Conservation (phyloP, 805 yeast species). For the Suhomyces sp. region DNA sequence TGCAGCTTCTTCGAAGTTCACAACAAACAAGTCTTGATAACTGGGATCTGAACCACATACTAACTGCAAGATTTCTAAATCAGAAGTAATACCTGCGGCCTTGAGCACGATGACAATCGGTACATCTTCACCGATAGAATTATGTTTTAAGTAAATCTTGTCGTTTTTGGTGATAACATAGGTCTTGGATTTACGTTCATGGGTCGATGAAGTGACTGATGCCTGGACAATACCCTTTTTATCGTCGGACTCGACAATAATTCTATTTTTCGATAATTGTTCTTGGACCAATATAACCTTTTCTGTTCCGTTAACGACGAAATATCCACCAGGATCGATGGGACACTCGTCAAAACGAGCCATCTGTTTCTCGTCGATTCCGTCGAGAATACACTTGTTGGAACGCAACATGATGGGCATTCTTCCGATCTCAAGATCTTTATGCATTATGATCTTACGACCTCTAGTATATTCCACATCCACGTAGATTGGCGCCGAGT, state of each 20-base stretch:
- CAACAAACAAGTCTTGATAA: constrained; percentile 89
- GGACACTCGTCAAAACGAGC: constrained; percentile 92
- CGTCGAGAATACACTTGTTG: constrained; percentile 83
- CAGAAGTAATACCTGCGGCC: constrained; percentile 93
- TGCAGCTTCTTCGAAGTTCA: constrained; percentile 92
- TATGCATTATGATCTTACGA: constrained; percentile 82
- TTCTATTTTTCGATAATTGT: constrained; percentile 94
- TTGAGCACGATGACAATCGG: constrained; percentile 91
- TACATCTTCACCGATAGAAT: constrained; percentile 91
- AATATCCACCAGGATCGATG: constrained; percentile 97
- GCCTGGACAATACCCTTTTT: constrained; percentile 94
- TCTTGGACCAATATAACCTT: constrained; percentile 96
- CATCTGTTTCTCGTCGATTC: constrained; percentile 78
- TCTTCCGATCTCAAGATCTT: constrained; percentile 91
- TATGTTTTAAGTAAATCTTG: constrained; percentile 87
- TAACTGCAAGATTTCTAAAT: constrained; percentile 87
- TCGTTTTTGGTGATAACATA: constrained; percentile 91
- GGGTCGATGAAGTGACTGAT: constrained; percentile 96
- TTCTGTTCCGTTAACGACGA: constrained; percentile 96
- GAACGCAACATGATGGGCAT: constrained; percentile 99
- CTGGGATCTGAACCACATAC: constrained; percentile 88
- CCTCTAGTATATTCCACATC: constrained; percentile 98
- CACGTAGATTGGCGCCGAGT: constrained; percentile 92
- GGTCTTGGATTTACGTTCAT: constrained; percentile 96
- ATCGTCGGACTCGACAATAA: constrained; percentile 96